Evolutionary conservation across 345 rosid species (phyloP).

Genomic region (Geranium rotundifolium): DNA sequence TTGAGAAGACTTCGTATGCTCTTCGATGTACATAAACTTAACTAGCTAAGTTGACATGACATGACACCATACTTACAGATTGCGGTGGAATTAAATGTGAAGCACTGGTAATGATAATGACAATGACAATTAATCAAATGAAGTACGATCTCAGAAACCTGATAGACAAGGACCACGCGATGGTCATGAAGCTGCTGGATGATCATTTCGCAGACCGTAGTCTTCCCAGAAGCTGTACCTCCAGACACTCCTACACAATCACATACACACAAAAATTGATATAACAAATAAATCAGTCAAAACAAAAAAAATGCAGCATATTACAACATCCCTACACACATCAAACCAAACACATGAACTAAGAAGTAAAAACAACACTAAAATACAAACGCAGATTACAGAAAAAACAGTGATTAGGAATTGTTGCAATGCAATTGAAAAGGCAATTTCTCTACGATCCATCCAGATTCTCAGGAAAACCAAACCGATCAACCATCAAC

Average conservation of each 20-base stretch:
- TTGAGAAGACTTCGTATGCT: no score
- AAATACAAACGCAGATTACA: background rate
- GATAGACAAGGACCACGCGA: slow-evolving; percentile 86
- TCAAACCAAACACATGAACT: background rate
- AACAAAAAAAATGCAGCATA: slow-evolving; percentile 1
- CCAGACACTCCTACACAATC: slow-evolving; percentile 78
- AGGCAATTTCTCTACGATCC: background rate
- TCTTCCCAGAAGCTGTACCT: slow-evolving; percentile 98
- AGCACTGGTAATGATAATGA: no score
- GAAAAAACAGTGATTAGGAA: background rate
- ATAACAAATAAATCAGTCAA: background rate
- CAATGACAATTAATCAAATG: background rate
- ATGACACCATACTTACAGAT: no score
- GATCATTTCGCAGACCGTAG: slow-evolving; percentile 99
- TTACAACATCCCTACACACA: background rate
- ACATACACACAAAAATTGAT: background rate
- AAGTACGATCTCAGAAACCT: slow-evolving; percentile 33
- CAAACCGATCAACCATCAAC: no score
- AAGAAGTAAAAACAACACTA: no score
- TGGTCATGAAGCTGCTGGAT: slow-evolving; percentile 98
- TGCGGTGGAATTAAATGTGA: no score
- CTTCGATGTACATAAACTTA: no score
- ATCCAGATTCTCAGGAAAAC: no score
- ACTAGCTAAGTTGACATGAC: no score
- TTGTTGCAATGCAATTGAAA: background rate